Conservation (phyloP, 73 alveolate genomes). For the Uronychia setigera region DNA sequence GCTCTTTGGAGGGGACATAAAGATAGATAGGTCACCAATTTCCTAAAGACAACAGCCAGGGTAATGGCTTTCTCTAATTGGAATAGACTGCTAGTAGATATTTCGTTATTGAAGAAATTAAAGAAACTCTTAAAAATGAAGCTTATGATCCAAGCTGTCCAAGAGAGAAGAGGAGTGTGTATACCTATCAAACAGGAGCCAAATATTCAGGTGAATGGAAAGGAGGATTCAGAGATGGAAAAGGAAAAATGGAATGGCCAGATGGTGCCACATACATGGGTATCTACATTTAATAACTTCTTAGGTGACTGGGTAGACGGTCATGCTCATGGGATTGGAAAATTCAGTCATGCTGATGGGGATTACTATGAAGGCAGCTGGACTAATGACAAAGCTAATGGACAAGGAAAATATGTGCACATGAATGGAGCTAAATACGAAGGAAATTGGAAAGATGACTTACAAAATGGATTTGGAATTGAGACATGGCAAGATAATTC, state of each 20-base stretch:
- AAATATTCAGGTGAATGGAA: constrained; percentile 59
- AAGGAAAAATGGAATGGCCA: constrained; percentile 52
- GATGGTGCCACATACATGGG: constrained; percentile 67
- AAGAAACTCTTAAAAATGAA: constrained; percentile 11
- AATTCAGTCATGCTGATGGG: constrained; percentile 52
- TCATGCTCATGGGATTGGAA: constrained; percentile 70
- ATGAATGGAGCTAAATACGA: constrained; percentile 66
- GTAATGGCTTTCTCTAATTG: background rate
- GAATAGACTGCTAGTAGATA: constrained; percentile 28
- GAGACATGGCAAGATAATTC: constrained; percentile 77
- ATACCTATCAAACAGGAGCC: constrained; percentile 48
- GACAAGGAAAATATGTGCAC: constrained; percentile 39
- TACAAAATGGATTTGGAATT: constrained; percentile 69
- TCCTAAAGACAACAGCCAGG: background rate
- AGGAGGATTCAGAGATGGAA: constrained; percentile 68
- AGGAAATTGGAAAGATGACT: constrained; percentile 75
- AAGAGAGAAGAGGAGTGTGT: background rate
- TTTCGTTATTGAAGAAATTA: constrained; percentile 26
- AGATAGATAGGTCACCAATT: background rate
- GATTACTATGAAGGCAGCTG: constrained; percentile 57
- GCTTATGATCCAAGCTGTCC: background rate
- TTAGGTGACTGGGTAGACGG: constrained; percentile 83
- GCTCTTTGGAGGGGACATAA: background rate
- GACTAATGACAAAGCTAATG: constrained; percentile 55
- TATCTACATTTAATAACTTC: constrained; percentile 16